phyloP scores from a whole-genome alignment of 331 rosid genomes.

The Arachis monticola region DNA sequence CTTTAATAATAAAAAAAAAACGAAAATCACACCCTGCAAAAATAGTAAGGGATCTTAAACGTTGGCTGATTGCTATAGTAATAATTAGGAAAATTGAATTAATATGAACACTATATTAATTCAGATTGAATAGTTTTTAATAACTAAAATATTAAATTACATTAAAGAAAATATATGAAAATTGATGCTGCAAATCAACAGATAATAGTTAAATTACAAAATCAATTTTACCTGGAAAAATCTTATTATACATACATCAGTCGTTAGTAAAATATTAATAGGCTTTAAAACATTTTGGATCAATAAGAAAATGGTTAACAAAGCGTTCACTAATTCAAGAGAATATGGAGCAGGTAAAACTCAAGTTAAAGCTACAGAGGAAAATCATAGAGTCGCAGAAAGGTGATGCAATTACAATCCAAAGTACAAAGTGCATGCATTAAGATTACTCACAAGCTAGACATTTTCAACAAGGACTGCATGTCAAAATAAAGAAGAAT shows the following conservation, averaged over 20 bases:
- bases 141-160: constrained; percentile 8
- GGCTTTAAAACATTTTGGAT: not conserved
- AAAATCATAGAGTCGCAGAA: not conserved
- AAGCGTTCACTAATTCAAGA: not conserved
- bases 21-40: too few species aligned
- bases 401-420: not conserved
- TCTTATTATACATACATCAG: not conserved
- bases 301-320: not conserved
- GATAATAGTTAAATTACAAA: not conserved
- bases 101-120: not conserved
- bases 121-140: not conserved
- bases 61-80: too few species aligned
- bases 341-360: constrained; percentile 6
- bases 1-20: too few species aligned
- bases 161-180: not conserved
- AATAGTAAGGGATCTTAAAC: too few species aligned
- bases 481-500: not conserved
- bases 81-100: not conserved
- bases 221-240: not conserved
- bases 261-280: not conserved
- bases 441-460: constrained; percentile 1
- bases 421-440: not conserved
- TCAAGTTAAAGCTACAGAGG: not conserved
- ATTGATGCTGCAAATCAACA: not conserved
- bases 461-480: not conserved